Conservation (phyloP, 352 stramenopile genomes). For the Globisporangium nunn region DNA sequence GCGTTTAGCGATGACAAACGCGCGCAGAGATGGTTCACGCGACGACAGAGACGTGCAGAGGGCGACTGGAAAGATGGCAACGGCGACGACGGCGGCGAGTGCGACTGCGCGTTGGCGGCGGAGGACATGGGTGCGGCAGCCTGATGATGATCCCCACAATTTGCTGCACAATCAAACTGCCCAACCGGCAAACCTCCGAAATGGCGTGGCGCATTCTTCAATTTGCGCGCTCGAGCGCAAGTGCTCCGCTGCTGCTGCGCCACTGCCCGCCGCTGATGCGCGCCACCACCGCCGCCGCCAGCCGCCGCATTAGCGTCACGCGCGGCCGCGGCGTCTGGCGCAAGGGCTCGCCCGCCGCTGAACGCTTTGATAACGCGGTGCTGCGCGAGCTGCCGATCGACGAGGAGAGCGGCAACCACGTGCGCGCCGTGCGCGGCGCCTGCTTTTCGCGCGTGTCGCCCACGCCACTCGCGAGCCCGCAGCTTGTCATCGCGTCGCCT, state of each 20-base stretch:
- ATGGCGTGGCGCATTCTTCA: neutral
- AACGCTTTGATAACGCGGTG: conserved; percentile 53
- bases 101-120: no score
- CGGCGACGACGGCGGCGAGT: no score
- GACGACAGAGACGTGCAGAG: neutral
- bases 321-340: conserved; percentile 32
- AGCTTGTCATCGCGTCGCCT: conserved; percentile 49
- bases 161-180: neutral
- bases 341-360: conserved; percentile 18
- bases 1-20: conserved; percentile 2
- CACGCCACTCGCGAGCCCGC: conserved; percentile 46
- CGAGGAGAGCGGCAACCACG: conserved; percentile 35
- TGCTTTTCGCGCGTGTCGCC: conserved; percentile 61
- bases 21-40: conserved; percentile 3
- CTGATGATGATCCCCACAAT: neutral
- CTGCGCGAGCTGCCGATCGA: conserved; percentile 61
- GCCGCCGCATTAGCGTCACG: conserved; percentile 6
- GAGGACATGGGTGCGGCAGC: neutral
- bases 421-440: conserved; percentile 42
- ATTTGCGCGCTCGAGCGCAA: neutral
- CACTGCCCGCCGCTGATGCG: neutral
- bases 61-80: no score
- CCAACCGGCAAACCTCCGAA: neutral
- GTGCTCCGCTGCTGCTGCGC: neutral
- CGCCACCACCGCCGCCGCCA: neutral